Evolutionary conservation across 306 rosid genomes (phyloP), one percentile per base, ranked within the genome.

Genomic region (Sechiopsis laciniata): DNA sequence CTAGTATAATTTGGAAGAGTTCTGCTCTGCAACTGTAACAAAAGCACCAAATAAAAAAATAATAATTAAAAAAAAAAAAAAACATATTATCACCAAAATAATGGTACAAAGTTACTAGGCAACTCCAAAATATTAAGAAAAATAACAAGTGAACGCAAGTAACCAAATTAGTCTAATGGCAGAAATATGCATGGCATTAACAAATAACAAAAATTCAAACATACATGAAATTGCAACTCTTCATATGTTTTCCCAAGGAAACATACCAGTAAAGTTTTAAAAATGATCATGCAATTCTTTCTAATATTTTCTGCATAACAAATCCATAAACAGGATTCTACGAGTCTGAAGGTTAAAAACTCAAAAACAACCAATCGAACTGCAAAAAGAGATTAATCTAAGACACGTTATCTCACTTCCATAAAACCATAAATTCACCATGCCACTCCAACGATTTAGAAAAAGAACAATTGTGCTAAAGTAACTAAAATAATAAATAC

Each of bases 11-110:
- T 76, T 60, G 81, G 83, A 68, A 86, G 79, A 24, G 72, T 83
- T 73, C 75, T 85, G 76, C 83, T 78, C 79, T 91, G 97, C 82
- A 89, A 65, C 89, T 86, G 88, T 52, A 61, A 74, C 60, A 75
- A 17, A 80, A 82, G 57, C 10, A 24, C 56, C 24, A 74, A 22
- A 60, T 15, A 55, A 73, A 65, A n/a, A n/a, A n/a, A n/a, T n/a
- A n/a, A n/a, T n/a, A n/a, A n/a, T 42, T 45, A 73, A 26, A 26
- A 26, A 26, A 73, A 26, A 26, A 26, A 26, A 26, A 26, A 26
- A 26, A 55, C 55, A 58, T n/a, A 45, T 6, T 56, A 37, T 57
- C 55, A 21, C 54, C 55, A 51, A 3, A 24, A 51, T 6, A 26
- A 70, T 6, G 2, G 8, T 17, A 42, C 17, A 32, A n/a, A 14